Conservation (phyloP, 1,284 basidiomycete species). For the Polyporus tsugae region DNA sequence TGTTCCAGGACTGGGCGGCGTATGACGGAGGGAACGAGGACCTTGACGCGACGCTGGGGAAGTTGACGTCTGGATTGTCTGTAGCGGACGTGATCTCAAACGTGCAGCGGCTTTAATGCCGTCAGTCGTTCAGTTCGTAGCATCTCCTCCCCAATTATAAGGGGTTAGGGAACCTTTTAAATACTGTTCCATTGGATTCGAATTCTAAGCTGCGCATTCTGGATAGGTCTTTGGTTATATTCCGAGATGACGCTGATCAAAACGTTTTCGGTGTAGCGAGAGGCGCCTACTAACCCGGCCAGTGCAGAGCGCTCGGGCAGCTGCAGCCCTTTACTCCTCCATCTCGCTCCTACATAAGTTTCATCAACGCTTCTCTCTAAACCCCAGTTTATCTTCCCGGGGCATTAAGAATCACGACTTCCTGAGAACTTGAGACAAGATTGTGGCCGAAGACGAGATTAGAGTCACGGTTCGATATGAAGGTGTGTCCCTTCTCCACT, state of each 20-base stretch:
- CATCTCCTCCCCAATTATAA: too few relatives aligned
- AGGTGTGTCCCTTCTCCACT: constrained; percentile 15
- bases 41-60: neutral
- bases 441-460: neutral
- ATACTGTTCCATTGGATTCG: too few relatives aligned
- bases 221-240: too few relatives aligned
- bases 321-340: neutral
- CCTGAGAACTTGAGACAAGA: neutral
- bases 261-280: too few relatives aligned
- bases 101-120: neutral
- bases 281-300: neutral
- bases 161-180: too few relatives aligned
- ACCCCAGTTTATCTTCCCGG: neutral
- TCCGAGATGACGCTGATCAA: too few relatives aligned
- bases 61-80: neutral
- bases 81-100: neutral
- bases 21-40: neutral
- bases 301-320: neutral
- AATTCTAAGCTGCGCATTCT: too few relatives aligned
- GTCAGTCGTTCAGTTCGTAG: too few relatives aligned
- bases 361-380: neutral
- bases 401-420: neutral
- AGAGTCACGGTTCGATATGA: constrained; percentile 16
- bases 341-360: neutral
- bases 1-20: neutral